A percentile compares a stretch with the other conserved stretches of the same genome.
Conservation (phyloP, 352 stramenopile genomes). For the Pythium scleroteichum region DNA sequence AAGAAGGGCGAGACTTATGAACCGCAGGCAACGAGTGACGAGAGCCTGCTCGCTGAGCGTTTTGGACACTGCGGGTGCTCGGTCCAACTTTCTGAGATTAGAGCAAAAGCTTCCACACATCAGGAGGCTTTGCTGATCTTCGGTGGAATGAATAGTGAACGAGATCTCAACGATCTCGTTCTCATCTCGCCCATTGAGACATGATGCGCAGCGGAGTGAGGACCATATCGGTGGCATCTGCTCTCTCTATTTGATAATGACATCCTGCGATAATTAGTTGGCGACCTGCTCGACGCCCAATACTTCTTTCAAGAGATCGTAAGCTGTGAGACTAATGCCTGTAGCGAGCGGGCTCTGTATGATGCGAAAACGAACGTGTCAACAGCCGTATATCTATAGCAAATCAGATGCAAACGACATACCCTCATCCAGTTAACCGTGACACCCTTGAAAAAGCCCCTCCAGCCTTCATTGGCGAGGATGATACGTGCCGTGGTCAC, state of each 20-base stretch:
- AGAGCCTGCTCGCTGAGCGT: conserved; percentile 13
- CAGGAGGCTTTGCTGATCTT: conserved; percentile 43
- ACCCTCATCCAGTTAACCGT: conserved; percentile 88
- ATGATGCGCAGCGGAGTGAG: no score
- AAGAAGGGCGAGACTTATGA: not conserved
- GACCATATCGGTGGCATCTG: not conserved
- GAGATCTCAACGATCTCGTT: conserved; percentile 31
- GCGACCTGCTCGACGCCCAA: conserved; percentile 71
- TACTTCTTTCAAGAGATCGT: conserved; percentile 87
- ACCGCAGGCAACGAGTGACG: not conserved
- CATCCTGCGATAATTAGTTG: conserved; percentile 13
- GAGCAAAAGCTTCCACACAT: not conserved
- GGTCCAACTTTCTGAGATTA: conserved; percentile 15
- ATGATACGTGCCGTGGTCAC: conserved; percentile 70
- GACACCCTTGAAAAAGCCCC: conserved; percentile 85
- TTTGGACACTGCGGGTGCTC: conserved; percentile 53
- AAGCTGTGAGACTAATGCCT: conserved; percentile 84
- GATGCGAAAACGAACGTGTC: conserved; percentile 2
- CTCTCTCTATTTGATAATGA: conserved; percentile 15
- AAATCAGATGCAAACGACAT: conserved; percentile 3
- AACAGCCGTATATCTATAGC: not conserved
- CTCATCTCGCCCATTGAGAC: conserved; percentile 9
- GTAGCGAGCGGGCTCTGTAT: conserved; percentile 78
- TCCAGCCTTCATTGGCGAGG: conserved; percentile 71
- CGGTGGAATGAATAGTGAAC: conserved; percentile 44